phyloP scores from a whole-genome alignment of 1,284 basidiomycete genomes.

The Sporisorium sorghi region DNA sequence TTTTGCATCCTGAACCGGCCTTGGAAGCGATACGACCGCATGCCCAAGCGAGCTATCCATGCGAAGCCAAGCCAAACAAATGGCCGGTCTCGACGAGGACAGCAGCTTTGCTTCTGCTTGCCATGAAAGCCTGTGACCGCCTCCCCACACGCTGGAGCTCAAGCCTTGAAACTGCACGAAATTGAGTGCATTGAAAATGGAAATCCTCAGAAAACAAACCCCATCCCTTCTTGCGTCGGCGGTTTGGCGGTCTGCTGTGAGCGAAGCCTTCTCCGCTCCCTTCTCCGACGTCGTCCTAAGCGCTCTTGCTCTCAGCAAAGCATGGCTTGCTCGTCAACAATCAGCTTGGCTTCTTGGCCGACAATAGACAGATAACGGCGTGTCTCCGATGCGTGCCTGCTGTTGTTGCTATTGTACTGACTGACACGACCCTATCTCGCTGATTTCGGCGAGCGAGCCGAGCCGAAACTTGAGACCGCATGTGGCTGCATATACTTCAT shows the following conservation, averaged over 20 bases:
- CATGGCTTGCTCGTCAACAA: too few species aligned
- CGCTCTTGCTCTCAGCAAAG: neutral
- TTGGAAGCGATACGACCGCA: too few species aligned
- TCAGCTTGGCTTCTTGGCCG: neutral
- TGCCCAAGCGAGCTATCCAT: too few species aligned
- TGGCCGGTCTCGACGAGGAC: neutral
- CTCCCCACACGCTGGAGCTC: neutral
- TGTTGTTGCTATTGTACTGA: neutral
- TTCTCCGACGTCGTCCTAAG: neutral
- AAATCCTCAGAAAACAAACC: neutral
- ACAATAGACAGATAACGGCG: neutral
- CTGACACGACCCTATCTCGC: too few species aligned
- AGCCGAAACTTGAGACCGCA: neutral
- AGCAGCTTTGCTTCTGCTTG: neutral
- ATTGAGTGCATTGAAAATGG: neutral
- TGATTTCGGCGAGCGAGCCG: too few species aligned
- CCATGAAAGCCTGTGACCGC: too few species aligned
- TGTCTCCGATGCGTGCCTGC: neutral
- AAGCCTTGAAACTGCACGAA: neutral
- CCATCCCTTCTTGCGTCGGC: neutral
- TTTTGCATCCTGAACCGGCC: neutral
- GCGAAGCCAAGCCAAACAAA: neutral
- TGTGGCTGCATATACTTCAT: neutral
- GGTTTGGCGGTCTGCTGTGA: slow-evolving; percentile 1
- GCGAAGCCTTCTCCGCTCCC: neutral